Evolutionary conservation across 75 land plant species (phyloP).

Genomic region (Ceratopteris richardii): DNA sequence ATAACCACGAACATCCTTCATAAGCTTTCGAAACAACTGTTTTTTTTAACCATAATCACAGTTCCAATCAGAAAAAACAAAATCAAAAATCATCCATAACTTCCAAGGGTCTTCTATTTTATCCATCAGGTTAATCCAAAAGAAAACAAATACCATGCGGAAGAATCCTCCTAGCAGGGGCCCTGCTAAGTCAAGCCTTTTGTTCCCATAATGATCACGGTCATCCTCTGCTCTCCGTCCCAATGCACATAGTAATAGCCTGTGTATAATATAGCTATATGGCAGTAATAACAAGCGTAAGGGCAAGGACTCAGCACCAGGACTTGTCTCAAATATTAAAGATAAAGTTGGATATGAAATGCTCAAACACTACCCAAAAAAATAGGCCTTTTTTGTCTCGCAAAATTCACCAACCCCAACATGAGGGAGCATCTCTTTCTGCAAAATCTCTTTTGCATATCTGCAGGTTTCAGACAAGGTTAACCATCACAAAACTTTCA

Average conservation of each 20-base stretch:
- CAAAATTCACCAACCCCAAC: slow-evolving; percentile 96
- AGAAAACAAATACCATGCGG: slow-evolving; percentile 49
- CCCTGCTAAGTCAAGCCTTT: slow-evolving; percentile 98
- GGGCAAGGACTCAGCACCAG: background rate
- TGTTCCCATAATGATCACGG: slow-evolving; percentile 98
- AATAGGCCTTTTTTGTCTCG: slow-evolving; percentile 98
- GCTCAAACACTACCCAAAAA: slow-evolving; percentile 99
- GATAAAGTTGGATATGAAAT: background rate
- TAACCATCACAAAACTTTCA: too few relatives aligned
- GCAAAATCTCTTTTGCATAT: slow-evolving; percentile 98
- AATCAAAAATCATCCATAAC: background rate
- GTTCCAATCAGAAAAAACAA: background rate
- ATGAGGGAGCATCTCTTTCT: slow-evolving; percentile 99
- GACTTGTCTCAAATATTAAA: background rate
- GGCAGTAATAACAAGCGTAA: too few relatives aligned
- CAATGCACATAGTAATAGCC: slow-evolving; percentile 91
- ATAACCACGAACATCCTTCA: slow-evolving; percentile 90
- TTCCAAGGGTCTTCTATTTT: too few relatives aligned
- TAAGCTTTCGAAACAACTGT: slow-evolving; percentile 92
- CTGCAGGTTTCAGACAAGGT: slow-evolving; percentile 15
- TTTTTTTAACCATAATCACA: too few relatives aligned
- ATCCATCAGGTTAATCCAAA: too few relatives aligned
- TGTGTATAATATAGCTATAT: slow-evolving; percentile 80
- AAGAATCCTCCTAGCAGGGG: slow-evolving; percentile 98
- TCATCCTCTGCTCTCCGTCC: slow-evolving; percentile 95